phyloP scores from a whole-genome alignment of 208 protist species.

The Acanthamoeba royreba region DNA sequence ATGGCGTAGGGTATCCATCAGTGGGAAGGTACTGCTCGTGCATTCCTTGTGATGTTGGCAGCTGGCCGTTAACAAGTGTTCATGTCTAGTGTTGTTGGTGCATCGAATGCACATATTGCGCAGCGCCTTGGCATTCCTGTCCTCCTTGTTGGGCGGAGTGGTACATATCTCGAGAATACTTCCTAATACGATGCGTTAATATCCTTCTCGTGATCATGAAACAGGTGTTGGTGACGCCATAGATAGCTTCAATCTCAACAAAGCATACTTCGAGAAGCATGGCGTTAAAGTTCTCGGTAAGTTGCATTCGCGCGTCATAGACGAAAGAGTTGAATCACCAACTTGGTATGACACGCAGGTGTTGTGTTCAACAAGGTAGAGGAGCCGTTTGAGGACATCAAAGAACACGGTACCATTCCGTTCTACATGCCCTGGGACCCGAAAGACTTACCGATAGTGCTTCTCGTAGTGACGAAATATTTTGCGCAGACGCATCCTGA shows the following conservation, averaged over 20 bases:
- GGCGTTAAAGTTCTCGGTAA: not conserved
- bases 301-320: no score
- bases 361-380: constrained; percentile 19
- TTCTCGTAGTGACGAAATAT: not conserved
- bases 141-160: not conserved
- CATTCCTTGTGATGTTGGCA: no score
- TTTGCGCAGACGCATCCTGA: not conserved
- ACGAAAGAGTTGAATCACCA: not conserved
- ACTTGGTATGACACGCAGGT: not conserved
- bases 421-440: not conserved
- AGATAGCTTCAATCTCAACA: constrained; percentile 34
- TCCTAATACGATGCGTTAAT: no score
- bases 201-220: no score
- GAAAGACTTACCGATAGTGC: no score
- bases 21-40: not conserved
- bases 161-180: no score
- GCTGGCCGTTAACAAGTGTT: no score
- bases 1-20: constrained; percentile 1
- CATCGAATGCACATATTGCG: not conserved
- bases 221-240: constrained; percentile 9
- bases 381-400: not conserved
- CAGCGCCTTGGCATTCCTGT: not conserved
- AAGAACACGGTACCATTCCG: not conserved
- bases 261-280: not conserved
- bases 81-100: not conserved